Percentiles rank a stretch among this genome's conserved stretches.
phyloP scores from a whole-genome alignment of 352 stramenopile species.

The Vaucheria bursata region DNA sequence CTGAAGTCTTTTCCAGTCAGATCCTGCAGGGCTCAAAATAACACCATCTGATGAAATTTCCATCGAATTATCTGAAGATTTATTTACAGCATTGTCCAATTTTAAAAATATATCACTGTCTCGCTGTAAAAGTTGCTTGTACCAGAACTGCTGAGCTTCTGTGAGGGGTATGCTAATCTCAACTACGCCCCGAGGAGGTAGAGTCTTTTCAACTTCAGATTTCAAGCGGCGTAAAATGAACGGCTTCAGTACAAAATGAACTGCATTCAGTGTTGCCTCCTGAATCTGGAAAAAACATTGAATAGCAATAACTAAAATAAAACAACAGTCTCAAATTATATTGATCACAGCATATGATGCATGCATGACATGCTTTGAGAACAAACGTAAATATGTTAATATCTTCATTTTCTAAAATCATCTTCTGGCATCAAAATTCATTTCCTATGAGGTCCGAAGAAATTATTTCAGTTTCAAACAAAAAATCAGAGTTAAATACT shows the following conservation, averaged over 20 bases:
- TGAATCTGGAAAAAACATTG: not conserved
- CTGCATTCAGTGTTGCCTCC: not conserved
- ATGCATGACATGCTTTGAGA: too few species aligned
- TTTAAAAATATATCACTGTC: not conserved
- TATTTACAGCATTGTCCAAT: not conserved
- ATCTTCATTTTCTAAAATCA: too few species aligned
- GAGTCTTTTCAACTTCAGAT: constrained; percentile 57
- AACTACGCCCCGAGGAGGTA: constrained; percentile 1
- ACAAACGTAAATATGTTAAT: too few species aligned
- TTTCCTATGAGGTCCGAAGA: too few species aligned
- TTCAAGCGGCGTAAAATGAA: constrained; percentile 97
- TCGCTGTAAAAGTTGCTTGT: constrained; percentile 3
- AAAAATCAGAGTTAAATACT: too few species aligned
- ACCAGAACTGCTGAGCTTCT: constrained; percentile 11
- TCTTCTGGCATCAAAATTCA: too few species aligned
- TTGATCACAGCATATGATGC: too few species aligned
- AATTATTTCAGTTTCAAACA: too few species aligned
- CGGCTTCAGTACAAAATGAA: constrained; percentile 71
- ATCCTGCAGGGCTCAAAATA: not conserved
- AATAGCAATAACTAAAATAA: too few species aligned
- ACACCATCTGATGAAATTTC: not conserved
- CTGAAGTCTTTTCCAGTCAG: constrained; percentile 72
- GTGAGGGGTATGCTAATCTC: constrained; percentile 5
- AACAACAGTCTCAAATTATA: too few species aligned
- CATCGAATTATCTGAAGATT: not conserved